Evolutionary conservation across 2,329 filamentous ascomycete genomes (phyloP), one percentile per base, ranked within the genome.

Genomic region (Dissoconium aciculare): DNA sequence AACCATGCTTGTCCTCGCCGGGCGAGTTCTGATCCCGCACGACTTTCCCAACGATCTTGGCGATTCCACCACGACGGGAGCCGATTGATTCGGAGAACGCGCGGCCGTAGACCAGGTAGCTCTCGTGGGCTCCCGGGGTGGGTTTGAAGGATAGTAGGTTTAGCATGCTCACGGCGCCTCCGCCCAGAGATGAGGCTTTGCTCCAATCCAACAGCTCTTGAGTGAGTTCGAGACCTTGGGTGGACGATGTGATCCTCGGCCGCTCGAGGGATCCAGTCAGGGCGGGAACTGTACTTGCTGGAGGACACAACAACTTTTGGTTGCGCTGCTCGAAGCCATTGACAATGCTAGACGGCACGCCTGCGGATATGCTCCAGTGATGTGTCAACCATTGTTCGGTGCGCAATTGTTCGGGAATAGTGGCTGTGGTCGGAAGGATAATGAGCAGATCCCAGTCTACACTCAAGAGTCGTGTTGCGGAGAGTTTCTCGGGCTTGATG

Each of bases 21-120:
- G 27, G 25, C 11, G 46, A 46, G 2, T 40, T 40, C 15, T 44
- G 42, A 47, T 53, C 52, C 10, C 42, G 39, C 8, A 69, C 57
- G 1, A 74, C 66, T 33, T 62, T 69, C 0, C 71, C 72, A 1
- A 75, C 69, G 4, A 76, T 57, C 53, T 76, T 76, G 2, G 72
- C 71, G 35, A 57, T 56, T 0, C 70, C 72, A 4, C 72, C 71
- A 14, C 68, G 58, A 27, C 36, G 40, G 1, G 53, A 51, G 0
- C 71, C 71, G 24, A 71, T 63, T 4, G 49, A 56, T 30, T 54
- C 45, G 0, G 55, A 55, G 39, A 68, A 68, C 15, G 59, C 67
- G n/a, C 56, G 54, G 3, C 71, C 72, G 46, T 77, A 76, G 27
- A 63, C 53, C 11, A 66, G 54, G 42, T 76, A 77, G 28, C 59